Evolutionary conservation across 805 yeast species (phyloP).

Genomic region (Kazachstania viticola): DNA sequence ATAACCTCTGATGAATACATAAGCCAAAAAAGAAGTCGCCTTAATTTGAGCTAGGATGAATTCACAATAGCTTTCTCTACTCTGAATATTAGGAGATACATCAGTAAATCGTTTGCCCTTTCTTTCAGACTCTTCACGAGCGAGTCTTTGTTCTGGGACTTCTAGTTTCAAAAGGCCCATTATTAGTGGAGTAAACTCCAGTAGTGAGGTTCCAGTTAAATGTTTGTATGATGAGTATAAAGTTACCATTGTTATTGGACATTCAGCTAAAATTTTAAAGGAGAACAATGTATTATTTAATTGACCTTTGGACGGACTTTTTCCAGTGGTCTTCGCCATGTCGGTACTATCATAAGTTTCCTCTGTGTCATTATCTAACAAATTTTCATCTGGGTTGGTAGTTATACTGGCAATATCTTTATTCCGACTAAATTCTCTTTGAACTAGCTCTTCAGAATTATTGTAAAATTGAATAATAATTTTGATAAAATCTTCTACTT

Average conservation of each 20-base stretch:
- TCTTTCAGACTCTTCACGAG: conserved; percentile 45
- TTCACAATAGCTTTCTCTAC: conserved; percentile 74
- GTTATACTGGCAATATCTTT: conserved; percentile 1
- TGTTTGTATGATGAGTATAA: conserved; percentile 79
- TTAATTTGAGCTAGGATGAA: conserved; percentile 89
- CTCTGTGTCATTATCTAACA: conserved; percentile 3
- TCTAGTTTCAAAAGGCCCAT: conserved; percentile 63
- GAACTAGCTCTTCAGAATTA: conserved; percentile 66
- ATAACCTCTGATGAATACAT: conserved; percentile 76
- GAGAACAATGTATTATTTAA: conserved; percentile 64
- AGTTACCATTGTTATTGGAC: conserved; percentile 94
- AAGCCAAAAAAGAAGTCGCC: conserved; percentile 90
- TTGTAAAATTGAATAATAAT: conserved; percentile 66
- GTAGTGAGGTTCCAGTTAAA: conserved; percentile 57
- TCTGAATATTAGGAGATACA: conserved; percentile 63
- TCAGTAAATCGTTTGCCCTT: conserved; percentile 52
- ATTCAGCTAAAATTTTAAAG: conserved; percentile 86
- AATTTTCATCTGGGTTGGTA: conserved; percentile 2
- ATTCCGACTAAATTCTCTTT: conserved; percentile 46
- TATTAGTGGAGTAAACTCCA: conserved; percentile 70
- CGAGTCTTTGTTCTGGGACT: conserved; percentile 69
- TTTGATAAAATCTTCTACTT: conserved; percentile 69
- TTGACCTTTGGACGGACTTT: conserved; percentile 30
- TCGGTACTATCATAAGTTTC: neutral
- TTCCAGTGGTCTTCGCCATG: neutral